Percentiles rank a stretch among this genome's conserved stretches.
These are phyloP conservation scores for Pelargonium citronellum DNA, from an alignment of 441 rosid species.

Conservation along the genomic window DNA sequence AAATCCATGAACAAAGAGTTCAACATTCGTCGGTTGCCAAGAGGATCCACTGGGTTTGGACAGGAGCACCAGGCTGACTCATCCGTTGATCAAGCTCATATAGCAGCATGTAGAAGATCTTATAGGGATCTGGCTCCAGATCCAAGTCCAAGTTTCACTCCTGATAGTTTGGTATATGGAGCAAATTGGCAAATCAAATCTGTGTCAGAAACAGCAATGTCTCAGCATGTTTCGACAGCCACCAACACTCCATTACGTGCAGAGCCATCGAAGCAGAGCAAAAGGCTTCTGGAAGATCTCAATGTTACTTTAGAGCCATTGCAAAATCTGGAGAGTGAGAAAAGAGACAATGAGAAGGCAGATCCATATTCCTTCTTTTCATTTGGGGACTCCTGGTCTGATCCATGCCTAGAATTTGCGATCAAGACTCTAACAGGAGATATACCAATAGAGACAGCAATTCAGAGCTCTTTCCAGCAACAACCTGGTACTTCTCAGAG, in stretches of 20 bases:
- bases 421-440: slow-evolving; percentile 11
- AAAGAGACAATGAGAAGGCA: background rate
- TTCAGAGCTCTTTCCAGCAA: slow-evolving; percentile 43
- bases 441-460: slow-evolving; percentile 10
- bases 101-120: background rate
- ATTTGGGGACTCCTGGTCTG: background rate
- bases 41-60: background rate
- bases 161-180: background rate
- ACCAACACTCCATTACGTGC: background rate
- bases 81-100: background rate
- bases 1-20: background rate
- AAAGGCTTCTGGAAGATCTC: background rate
- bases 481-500: slow-evolving; percentile 21
- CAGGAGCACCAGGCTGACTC: background rate
- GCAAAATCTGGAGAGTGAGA: background rate
- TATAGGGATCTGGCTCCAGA: background rate
- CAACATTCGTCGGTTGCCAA: background rate
- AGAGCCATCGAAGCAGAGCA: background rate
- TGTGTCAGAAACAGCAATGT: background rate
- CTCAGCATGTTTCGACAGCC: background rate
- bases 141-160: background rate
- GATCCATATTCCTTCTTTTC: background rate
- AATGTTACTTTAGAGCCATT: background rate
- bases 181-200: background rate
- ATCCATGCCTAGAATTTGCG: slow-evolving; percentile 9